Base-by-base conservation (phyloP, 2,329 filamentous ascomycete genomes). In the Xylariaceae sp. region DNA sequence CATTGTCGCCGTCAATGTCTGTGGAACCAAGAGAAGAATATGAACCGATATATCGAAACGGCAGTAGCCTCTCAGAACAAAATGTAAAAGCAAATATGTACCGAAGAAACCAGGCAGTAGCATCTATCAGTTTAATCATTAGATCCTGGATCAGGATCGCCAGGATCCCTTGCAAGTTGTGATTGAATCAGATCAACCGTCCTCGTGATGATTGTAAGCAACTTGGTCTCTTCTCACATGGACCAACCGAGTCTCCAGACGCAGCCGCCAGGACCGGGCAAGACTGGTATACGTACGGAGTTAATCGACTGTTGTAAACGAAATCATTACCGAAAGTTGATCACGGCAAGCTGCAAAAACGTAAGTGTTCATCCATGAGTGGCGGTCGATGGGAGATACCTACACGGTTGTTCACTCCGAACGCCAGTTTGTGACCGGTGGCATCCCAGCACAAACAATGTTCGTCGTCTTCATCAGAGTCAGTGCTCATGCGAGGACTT, bases 381-480 rank as follows among this genome's bases (percentile, higher is more conserved):
- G 23, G 18, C 47, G 13, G 13, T 4, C 11, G 48, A 10, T n/a
- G 18, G 30, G 4, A 4, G 57, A 10, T 15, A 79, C 83, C 71
- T 77, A 87, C 84, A 69, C 81, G 75, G 66, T 80, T 86, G 66
- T 85, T 86, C 4, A 82, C 80, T 13, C 84, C 85, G 69, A 86
- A 87, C 0, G 84, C 84, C 59, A 88, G 74, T 66, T 82, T 85
- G 62, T 83, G 80, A 4, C 85, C 85, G 54, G 80, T 79, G 3
- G 80, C 76, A 71, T 87, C 84, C 85, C 85, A 88, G 64, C 79
- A 80, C 15, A 87, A 69, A 57, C 82, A 86, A 65, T 86, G 82
- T 61, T 82, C 80, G 51, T 85, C 81, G 64, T 86, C 83, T 50
- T 86, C 83, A 18, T 85, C 83, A 0, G 75, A 69, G 23, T 82